Base-by-base conservation (phyloP, 2,329 filamentous ascomycete genomes). In the Clarireedia monteithiana region DNA sequence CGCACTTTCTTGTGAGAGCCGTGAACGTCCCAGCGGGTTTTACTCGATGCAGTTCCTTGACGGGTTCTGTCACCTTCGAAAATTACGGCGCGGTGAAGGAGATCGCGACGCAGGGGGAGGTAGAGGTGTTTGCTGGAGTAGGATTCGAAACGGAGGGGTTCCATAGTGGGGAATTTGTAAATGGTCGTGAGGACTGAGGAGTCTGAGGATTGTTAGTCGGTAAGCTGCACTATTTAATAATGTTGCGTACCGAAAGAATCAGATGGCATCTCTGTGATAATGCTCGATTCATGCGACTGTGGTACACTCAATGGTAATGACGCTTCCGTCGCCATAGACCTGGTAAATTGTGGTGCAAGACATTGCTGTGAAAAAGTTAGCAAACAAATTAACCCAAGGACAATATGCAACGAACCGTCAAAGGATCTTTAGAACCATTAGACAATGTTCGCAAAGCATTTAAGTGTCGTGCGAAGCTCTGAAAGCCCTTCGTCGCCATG, bases 21-120 rank as follows among this genome's bases (percentile, higher is more conserved):
- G 67, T 85, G 83, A 24, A 99, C 86, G 60, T 97, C 90, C 68
- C 74, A 83, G 58, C 92, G 83, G 66, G 83, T 94, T 76, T 95
- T 95, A 60, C 83, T 83, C 63, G 77, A 86, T 47, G 91, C 94
- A 2, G 90, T 95, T 62, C 94, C 94, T 71, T 91, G 86, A 30
- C 94, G 86, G 55, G 89, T 88, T 68, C 78, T 82, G 75, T 97
- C 92, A 63, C 89, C 94, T 75, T 99, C 94, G 77, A 87, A 97
- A 64, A 96, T 75, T 57, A 99, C 83, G 57, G 94, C 94, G 62
- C 89, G 84, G 75, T 99, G 92, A 53, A 99, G 84, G 62, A 99
- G 84, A 71, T 99, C 94, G 70, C 87, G 85, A 58, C 94, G 88
- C 48, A 96, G 80, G 2, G 94, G 94, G 36, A 97, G 82, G 68